Percentiles rank a stretch among this genome's conserved stretches.
These are phyloP conservation scores for Tetracladium setigerum DNA, from an alignment of 495 filamentous ascomycete species.

Conservation along the genomic window DNA sequence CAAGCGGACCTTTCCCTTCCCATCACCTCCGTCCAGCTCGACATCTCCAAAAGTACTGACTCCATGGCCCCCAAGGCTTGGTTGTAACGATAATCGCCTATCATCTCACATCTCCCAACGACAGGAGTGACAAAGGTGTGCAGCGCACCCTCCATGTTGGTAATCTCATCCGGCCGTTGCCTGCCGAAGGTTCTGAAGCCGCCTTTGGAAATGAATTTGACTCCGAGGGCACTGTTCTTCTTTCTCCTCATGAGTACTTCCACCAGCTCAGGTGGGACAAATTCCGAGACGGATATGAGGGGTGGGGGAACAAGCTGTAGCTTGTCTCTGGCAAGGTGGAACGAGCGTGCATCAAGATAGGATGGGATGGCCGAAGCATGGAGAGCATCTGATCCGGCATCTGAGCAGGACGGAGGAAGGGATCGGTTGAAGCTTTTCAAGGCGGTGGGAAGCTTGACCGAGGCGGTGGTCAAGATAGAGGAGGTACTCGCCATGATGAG, in stretches of 20 bases:
- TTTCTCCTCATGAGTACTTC: constrained; percentile 17
- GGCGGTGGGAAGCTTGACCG: no score
- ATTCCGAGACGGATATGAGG: constrained; percentile 13
- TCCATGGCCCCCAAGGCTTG: constrained; percentile 11
- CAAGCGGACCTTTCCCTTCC: constrained; percentile 3
- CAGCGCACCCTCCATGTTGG: constrained; percentile 20
- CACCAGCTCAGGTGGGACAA: constrained; percentile 11
- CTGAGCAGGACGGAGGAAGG: no score
- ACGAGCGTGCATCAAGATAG: no score
- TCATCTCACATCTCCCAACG: constrained; percentile 11
- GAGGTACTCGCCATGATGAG: no score
- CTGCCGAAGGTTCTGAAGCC: no score
- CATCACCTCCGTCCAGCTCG: background rate
- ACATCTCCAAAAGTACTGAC: constrained; percentile 9
- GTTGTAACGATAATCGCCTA: constrained; percentile 14
- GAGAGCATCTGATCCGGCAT: no score
- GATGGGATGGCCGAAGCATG: no score
- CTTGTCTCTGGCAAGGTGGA: no score
- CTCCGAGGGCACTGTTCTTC: constrained; percentile 12
- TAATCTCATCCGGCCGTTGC: constrained; percentile 6
- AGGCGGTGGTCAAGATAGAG: no score
- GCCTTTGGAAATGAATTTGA: constrained; percentile 4
- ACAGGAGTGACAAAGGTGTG: constrained; percentile 20
- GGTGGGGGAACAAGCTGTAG: constrained; percentile 10
- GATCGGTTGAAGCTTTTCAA: no score